phyloP scores from a whole-genome alignment of 306 rosid genomes.

The peach (Prunus persica) region Prunus_persica_NCBIv2 NC_034016.1:11885001-11885500 shows the following conservation, averaged over 20 bases:
- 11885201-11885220: slow-evolving; percentile 44
- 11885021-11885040: slow-evolving; percentile 50
- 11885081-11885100: slow-evolving; percentile 38
- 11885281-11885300: slow-evolving; percentile 58
- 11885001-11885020: slow-evolving; percentile 76
- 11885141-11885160: slow-evolving; percentile 52
- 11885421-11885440: slow-evolving; percentile 38
- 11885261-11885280: slow-evolving; percentile 95
- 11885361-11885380: slow-evolving; percentile 40
- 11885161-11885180: slow-evolving; percentile 58
- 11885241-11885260: slow-evolving; percentile 61
- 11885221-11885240: slow-evolving; percentile 64
- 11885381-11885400: slow-evolving; percentile 42
- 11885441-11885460: slow-evolving; percentile 32
- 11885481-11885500: slow-evolving; percentile 26
- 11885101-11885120: slow-evolving; percentile 51
- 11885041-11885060: slow-evolving; percentile 34
- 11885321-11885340: slow-evolving; percentile 64
- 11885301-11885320: slow-evolving; percentile 46
- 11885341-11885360: slow-evolving; percentile 43
- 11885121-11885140: slow-evolving; percentile 34
- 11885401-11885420: slow-evolving; percentile 29
- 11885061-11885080: slow-evolving; percentile 49
- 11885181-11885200: slow-evolving; percentile 36
- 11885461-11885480: slow-evolving; percentile 27